Conservation (phyloP, 495 filamentous ascomycete genomes). For the Hyaloscypha hepaticicola region DNA sequence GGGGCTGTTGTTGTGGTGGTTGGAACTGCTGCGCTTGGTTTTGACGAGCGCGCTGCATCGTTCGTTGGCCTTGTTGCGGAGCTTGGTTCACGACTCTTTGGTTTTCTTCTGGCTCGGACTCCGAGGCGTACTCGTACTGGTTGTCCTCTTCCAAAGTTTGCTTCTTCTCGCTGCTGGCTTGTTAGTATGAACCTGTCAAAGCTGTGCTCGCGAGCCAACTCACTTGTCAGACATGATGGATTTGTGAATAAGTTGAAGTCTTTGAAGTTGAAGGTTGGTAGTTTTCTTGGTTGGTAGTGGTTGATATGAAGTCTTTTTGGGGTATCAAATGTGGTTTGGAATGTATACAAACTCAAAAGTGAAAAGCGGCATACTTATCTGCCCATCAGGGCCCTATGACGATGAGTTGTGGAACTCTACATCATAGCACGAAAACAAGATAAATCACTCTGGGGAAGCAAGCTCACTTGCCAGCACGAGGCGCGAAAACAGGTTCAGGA, state of each 20-base stretch:
- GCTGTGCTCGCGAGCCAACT: not conserved
- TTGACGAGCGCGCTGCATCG: conserved; percentile 29
- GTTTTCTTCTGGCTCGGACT: conserved; percentile 28
- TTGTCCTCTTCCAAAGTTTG: conserved; percentile 18
- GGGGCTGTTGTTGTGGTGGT: not conserved
- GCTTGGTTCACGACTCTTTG: conserved; percentile 7
- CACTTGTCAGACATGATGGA: conserved; percentile 22
- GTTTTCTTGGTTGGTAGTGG: not conserved
- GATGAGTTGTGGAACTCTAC: not conserved
- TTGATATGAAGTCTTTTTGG: not conserved
- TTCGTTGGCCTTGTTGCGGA: conserved; percentile 25
- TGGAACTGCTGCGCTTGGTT: conserved; percentile 9
- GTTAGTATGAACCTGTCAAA: not conserved
- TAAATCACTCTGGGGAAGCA: not conserved
- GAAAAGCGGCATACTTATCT: conserved; percentile 2
- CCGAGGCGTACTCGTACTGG: conserved; percentile 30
- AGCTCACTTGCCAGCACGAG: not conserved
- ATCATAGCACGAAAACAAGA: not conserved
- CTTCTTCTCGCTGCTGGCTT: conserved; percentile 23
- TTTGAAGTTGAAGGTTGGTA: no score
- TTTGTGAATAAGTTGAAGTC: not conserved
- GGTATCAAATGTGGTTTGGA: not conserved
- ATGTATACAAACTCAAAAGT: not conserved
- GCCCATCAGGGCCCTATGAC: not conserved
- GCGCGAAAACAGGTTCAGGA: not conserved